Conservation (phyloP, 108 stramenopile genomes). For the Poteriospumella lacustris region DNA sequence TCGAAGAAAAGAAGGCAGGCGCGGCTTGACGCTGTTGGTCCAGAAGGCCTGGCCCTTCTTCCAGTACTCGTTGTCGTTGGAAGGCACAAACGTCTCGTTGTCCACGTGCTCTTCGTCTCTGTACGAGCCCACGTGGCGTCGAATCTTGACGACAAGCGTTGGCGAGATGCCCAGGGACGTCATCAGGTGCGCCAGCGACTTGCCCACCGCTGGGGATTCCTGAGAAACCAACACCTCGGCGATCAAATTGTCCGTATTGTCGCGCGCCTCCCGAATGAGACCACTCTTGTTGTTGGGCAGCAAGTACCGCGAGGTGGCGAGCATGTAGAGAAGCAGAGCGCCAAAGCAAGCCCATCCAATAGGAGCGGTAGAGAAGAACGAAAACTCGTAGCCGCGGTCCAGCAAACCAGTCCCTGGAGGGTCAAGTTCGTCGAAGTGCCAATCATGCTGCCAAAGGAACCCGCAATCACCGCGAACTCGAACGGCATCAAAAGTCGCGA, state of each 20-base stretch:
- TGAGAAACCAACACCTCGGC: slow-evolving; percentile 43
- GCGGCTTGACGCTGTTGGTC: too few relatives aligned
- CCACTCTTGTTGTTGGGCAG: slow-evolving; percentile 38
- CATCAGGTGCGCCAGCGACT: background rate
- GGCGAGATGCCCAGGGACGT: too few relatives aligned
- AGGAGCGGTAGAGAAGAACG: slow-evolving; percentile 43
- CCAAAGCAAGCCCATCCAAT: slow-evolving; percentile 32
- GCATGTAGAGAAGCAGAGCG: slow-evolving; percentile 36
- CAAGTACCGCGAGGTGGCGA: slow-evolving; percentile 30
- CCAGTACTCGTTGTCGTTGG: too few relatives aligned
- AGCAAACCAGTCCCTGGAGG: slow-evolving; percentile 38
- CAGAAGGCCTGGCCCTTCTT: too few relatives aligned
- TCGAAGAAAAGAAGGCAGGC: too few relatives aligned
- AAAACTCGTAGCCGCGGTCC: slow-evolving; percentile 4
- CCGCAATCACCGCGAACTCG: slow-evolving; percentile 35
- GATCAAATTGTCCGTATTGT: slow-evolving; percentile 41
- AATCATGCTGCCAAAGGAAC: slow-evolving; percentile 40
- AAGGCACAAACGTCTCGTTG: too few relatives aligned
- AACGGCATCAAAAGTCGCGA: slow-evolving; percentile 44
- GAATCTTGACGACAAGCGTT: too few relatives aligned
- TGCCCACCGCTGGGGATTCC: slow-evolving; percentile 32
- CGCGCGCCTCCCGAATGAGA: slow-evolving; percentile 42
- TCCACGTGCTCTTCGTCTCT: too few relatives aligned
- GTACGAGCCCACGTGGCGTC: too few relatives aligned
- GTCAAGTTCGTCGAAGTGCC: slow-evolving; percentile 51